phyloP scores from a whole-genome alignment of 768 basidiomycete species.

The Collybia sp. region DNA sequence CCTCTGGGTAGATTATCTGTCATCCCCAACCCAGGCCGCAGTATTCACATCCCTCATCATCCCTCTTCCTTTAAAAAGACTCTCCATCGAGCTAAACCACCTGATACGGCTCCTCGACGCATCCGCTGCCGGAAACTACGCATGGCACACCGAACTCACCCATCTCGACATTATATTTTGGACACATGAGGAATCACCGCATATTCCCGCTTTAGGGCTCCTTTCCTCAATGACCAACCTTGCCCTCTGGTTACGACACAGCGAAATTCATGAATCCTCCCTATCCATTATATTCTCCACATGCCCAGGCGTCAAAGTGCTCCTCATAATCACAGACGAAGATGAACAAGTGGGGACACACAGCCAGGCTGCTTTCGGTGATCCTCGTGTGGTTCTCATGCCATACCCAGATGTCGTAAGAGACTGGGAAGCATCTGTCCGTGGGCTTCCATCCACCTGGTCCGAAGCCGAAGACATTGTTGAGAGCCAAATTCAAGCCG shows the following conservation, averaged over 20 bases:
- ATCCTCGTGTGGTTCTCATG: constrained; percentile 26
- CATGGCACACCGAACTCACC: constrained; percentile 25
- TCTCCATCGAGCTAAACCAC: constrained; percentile 30
- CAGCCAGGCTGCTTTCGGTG: constrained; percentile 9
- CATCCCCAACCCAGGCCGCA: constrained; percentile 10
- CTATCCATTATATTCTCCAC: constrained; percentile 19
- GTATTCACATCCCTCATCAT: constrained; percentile 17
- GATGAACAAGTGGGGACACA: constrained; percentile 14
- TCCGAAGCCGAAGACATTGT: constrained; percentile 25
- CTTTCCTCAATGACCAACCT: constrained; percentile 27
- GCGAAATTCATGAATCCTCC: constrained; percentile 13
- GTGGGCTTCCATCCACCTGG: constrained; percentile 21
- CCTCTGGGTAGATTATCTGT: constrained; percentile 31
- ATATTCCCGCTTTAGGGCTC: constrained; percentile 21
- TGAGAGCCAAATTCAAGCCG: not conserved
- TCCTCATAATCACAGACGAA: constrained; percentile 23
- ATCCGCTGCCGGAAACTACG: constrained; percentile 5
- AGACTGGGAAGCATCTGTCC: constrained; percentile 30
- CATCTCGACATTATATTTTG: constrained; percentile 35
- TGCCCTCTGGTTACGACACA: constrained; percentile 21
- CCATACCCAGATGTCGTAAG: constrained; percentile 23
- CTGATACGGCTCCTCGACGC: constrained; percentile 17
- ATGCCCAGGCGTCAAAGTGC: constrained; percentile 18
- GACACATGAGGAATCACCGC: constrained; percentile 15
- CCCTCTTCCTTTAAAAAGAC: constrained; percentile 21